These are phyloP conservation scores for Citeromyces nyonsensis DNA, from an alignment of 805 yeast species.

Conservation along the genomic window DNA sequence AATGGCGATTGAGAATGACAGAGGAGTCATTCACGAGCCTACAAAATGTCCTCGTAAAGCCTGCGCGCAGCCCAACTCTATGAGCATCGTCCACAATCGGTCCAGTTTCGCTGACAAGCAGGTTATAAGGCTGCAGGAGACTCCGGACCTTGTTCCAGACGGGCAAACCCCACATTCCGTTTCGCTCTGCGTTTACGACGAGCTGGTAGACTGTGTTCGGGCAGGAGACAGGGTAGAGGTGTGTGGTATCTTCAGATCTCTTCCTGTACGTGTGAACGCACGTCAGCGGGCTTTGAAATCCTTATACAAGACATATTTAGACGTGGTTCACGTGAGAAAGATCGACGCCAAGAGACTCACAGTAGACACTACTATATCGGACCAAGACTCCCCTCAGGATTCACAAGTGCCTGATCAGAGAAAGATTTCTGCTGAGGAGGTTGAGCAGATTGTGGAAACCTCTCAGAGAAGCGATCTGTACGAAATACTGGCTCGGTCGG, in stretches of 20 bases:
- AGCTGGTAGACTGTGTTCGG: conserved; percentile 82
- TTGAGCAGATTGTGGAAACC: conserved; percentile 42
- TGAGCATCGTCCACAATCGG: conserved; percentile 85
- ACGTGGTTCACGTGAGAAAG: conserved; percentile 85
- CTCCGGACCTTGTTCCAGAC: conserved; percentile 92
- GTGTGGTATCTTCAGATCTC: conserved; percentile 86
- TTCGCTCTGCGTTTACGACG: conserved; percentile 88
- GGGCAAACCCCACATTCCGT: conserved; percentile 98
- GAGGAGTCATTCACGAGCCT: conserved; percentile 92
- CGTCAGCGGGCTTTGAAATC: conserved; percentile 72
- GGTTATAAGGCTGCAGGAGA: conserved; percentile 85
- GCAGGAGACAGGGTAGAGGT: conserved; percentile 96
- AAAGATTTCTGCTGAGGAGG: conserved; percentile 52
- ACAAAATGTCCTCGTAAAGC: conserved; percentile 79
- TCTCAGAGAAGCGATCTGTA: conserved; percentile 67
- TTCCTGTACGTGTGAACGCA: conserved; percentile 81
- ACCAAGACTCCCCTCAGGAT: conserved; percentile 40
- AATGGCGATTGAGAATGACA: conserved; percentile 77
- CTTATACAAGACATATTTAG: conserved; percentile 83
- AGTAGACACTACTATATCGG: conserved; percentile 59
- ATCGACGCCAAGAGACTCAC: conserved; percentile 73
- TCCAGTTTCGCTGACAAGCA: conserved; percentile 92
- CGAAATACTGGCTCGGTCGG: conserved; percentile 72
- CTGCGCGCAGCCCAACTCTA: conserved; percentile 72
- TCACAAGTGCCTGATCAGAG: conserved; percentile 68